Evolutionary conservation across 1,139 yeast genomes (phyloP).

Genomic region (Suhomyces chickasaworum): DNA sequence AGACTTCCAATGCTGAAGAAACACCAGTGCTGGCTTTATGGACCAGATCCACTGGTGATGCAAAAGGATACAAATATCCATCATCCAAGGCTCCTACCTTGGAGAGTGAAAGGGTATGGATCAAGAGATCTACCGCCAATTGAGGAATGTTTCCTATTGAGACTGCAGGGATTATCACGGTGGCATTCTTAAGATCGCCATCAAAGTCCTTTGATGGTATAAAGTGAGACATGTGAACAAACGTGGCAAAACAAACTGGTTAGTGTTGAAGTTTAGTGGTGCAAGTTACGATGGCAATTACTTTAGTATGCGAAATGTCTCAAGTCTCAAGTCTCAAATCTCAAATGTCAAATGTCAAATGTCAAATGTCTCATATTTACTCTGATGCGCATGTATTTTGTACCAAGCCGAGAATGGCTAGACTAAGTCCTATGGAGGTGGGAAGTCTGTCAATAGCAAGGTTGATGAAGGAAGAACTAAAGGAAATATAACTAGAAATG

Average conservation of each 20-base stretch:
- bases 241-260: too few species aligned
- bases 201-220: not conserved
- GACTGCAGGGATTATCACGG: conserved; percentile 71
- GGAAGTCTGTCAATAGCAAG: not conserved
- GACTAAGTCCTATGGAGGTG: not conserved
- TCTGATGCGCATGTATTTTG: conserved; percentile 1
- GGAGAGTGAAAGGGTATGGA: conserved; percentile 59
- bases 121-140: conserved; percentile 68
- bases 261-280: too few species aligned
- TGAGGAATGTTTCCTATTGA: conserved; percentile 93
- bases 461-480: not conserved
- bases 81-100: conserved; percentile 61
- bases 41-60: conserved; percentile 68
- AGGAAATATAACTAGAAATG: conserved; percentile 1
- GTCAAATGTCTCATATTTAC: not conserved
- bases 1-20: conserved; percentile 65
- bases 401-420: not conserved
- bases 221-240: not conserved
- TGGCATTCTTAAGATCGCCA: conserved; percentile 50
- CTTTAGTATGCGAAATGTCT: not conserved
- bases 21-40: conserved; percentile 34
- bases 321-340: not conserved
- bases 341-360: not conserved
- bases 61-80: conserved; percentile 72
- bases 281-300: not conserved